Evolutionary conservation across 495 filamentous ascomycete genomes (phyloP), one percentile per base, ranked within the genome.

Genomic region (Neurospora sp.): DNA sequence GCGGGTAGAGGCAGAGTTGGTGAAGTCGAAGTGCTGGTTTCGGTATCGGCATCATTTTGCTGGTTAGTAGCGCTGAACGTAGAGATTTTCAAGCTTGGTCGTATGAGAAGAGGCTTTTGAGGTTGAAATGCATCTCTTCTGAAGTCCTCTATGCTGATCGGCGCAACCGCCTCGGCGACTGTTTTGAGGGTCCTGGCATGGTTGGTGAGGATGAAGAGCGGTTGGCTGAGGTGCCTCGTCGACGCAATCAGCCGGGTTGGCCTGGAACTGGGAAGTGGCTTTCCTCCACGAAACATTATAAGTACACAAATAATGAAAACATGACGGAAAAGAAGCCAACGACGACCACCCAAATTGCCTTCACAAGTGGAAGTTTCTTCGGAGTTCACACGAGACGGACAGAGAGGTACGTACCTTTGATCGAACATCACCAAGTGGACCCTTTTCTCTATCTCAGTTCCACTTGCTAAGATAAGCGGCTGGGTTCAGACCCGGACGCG

Each of bases 1-100:
- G 73, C 73, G 18, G 73, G 73, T 37, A 72, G 42, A 7, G 73
- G 73, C 22, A 72, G 42, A 7, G 48, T 22, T 27, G 48, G 11
- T 7, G 48, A 22, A 12, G 48, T 7, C 10, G 11, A 14, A 27
- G 48, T 59, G 48, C 20, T 59, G 20, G 48, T 27, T 59, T 27
- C 20, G 22, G 20, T 14, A 27, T 22, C n/a, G 53, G 39, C 35
- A 44, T 71, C 14, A 27, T 42, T 16, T 14, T 22, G 20, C 11
- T 27, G 48, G 48, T 59, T 7, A 27, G 11, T 14, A 20, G n/a
- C 20, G 10, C 9, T 48, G 9, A 22, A 48, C 10, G n/a, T 22
- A 20, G 20, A 53, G 9, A 11, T 7, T 18, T 38, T 38, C 4
- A 6, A 35, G 44, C 70, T 40, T 38, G 14, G 20, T 20, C 27